Percentiles rank a stretch among this genome's conserved stretches.
Conservation (phyloP, 2,329 filamentous ascomycete species). For the Ophiostoma sp. region DNA sequence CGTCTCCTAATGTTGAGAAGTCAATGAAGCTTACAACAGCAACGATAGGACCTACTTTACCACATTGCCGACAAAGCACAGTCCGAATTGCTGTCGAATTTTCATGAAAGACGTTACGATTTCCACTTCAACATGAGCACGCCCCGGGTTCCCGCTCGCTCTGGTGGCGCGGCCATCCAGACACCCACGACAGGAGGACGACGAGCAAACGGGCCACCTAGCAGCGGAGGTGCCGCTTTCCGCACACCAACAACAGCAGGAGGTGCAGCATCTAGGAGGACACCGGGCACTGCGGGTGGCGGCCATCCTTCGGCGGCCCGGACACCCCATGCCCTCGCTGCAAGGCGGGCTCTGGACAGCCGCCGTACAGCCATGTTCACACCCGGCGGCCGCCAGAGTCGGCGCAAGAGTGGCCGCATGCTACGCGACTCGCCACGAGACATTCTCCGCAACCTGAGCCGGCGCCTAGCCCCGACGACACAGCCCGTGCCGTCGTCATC, state of each 20-base stretch:
- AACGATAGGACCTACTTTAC: neutral
- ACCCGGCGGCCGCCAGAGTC: constrained; percentile 45
- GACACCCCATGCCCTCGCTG: constrained; percentile 58
- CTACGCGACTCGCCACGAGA: constrained; percentile 53
- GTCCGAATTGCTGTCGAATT: neutral
- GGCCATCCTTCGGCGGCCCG: constrained; percentile 43
- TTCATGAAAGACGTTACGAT: neutral
- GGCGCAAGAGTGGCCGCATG: constrained; percentile 52
- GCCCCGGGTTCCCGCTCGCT: constrained; percentile 11
- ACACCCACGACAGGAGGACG: constrained; percentile 19
- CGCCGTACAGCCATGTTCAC: constrained; percentile 56
- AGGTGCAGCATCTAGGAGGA: constrained; percentile 23
- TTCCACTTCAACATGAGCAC: constrained; percentile 20
- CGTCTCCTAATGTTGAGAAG: neutral
- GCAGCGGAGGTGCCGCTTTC: constrained; percentile 17
- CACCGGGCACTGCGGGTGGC: constrained; percentile 33
- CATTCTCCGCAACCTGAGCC: constrained; percentile 49
- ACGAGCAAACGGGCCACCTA: neutral
- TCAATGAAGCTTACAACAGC: neutral
- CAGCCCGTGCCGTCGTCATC: constrained; percentile 45
- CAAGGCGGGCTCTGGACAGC: constrained; percentile 52
- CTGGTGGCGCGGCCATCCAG: constrained; percentile 5
- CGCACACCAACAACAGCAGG: constrained; percentile 22
- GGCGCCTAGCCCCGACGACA: constrained; percentile 47
- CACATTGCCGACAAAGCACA: neutral